These are phyloP conservation scores for Pestalotiopsis sp. DNA, from an alignment of 2,329 filamentous ascomycete species.

Conservation along the genomic window DNA sequence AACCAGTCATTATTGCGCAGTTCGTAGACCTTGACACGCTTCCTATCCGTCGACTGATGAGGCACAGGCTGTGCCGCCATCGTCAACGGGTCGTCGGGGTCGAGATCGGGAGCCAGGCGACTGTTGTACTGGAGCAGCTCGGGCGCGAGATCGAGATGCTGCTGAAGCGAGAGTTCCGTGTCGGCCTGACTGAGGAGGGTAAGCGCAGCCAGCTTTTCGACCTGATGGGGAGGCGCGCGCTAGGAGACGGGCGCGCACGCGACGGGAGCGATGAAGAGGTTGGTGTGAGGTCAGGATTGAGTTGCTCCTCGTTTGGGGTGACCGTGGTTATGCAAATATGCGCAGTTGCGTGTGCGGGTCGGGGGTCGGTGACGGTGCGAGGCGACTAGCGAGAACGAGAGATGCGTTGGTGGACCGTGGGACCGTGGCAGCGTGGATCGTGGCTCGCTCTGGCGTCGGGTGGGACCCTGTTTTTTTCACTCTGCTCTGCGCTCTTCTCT, in stretches of 20 bases:
- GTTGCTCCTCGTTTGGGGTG: not conserved
- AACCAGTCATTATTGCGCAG: conserved; percentile 99
- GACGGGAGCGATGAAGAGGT: conserved; percentile 19
- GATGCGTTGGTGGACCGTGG: not conserved
- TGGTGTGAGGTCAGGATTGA: conserved; percentile 8
- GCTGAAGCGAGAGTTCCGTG: conserved; percentile 60
- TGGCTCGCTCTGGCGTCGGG: not conserved
- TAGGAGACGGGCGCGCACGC: conserved; percentile 34
- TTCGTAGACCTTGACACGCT: conserved; percentile 98
- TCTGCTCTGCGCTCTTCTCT: not conserved
- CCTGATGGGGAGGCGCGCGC: conserved; percentile 29
- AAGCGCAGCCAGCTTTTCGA: conserved; percentile 56
- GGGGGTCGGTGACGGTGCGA: conserved; percentile 9
- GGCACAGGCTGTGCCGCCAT: conserved; percentile 72
- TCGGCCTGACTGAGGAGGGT: conserved; percentile 57
- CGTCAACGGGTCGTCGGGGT: conserved; percentile 62
- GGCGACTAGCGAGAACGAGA: not conserved
- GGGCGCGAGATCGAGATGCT: conserved; percentile 60
- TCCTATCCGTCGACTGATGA: conserved; percentile 68
- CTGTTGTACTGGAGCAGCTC: conserved; percentile 53
- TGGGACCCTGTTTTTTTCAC: not conserved
- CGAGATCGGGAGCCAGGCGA: conserved; percentile 53
- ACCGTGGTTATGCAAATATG: conserved; percentile 8
- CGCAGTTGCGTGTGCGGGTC: conserved; percentile 8
- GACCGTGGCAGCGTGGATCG: not conserved